These are phyloP conservation scores for Aspergillus indologenus DNA, from an alignment of 495 filamentous ascomycete species.

Conservation along the genomic window DNA sequence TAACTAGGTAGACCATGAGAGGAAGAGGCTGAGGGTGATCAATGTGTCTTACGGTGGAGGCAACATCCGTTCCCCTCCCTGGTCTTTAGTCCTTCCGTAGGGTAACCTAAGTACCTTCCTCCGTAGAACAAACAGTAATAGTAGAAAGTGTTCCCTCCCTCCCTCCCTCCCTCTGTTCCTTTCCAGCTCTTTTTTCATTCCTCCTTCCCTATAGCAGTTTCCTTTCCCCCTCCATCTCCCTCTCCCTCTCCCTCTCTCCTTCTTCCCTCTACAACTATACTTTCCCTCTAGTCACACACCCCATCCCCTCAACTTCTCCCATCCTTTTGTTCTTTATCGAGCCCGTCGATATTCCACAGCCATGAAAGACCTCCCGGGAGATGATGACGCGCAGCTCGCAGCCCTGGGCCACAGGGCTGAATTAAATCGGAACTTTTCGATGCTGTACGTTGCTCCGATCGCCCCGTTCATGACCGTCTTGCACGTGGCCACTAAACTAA, in stretches of 20 bases:
- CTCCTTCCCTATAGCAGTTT: background rate
- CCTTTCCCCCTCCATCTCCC: no score
- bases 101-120: no score
- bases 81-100: no score
- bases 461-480: background rate
- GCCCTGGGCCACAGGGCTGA: conserved; percentile 64
- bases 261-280: background rate
- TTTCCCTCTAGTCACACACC: background rate
- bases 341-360: conserved; percentile 11
- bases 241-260: conserved; percentile 6
- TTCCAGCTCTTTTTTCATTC: background rate
- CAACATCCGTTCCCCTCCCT: no score
- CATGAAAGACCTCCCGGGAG: conserved; percentile 25
- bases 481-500: conserved; percentile 13
- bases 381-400: conserved; percentile 55
- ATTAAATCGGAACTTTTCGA: conserved; percentile 55
- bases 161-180: conserved; percentile 5
- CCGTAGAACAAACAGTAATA: background rate
- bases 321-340: background rate
- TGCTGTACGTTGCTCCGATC: conserved; percentile 32
- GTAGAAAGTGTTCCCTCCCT: conserved; percentile 4
- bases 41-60: background rate
- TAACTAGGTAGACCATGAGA: no score
- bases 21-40: no score
- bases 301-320: conserved; percentile 4